Base-by-base conservation (phyloP, 2,329 filamentous ascomycete genomes). In the Neonectria sp. region DNA sequence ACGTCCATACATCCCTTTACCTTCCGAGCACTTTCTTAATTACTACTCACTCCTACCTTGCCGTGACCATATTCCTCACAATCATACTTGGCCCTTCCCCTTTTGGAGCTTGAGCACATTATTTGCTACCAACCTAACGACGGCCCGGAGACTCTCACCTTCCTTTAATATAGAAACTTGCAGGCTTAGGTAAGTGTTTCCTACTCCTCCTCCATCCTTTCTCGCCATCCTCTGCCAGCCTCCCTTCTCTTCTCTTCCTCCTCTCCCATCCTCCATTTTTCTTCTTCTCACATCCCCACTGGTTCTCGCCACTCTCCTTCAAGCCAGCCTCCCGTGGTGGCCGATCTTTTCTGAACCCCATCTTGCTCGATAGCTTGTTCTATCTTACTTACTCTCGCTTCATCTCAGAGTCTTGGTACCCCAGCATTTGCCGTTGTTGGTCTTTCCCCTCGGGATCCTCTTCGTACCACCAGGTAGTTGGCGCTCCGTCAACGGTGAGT, bases 321-420 rank as follows among this genome's bases (percentile, higher is more conserved):
- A 69, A 66, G 51, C 68, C 68, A 72, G 68, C 65, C 68, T 59
- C 60, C 60, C 62, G 78, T 77, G 67, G 73, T 68, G 60, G 68
- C 73, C 68, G 67, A 77, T 77, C 76, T 78, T 76, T 78, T 77
- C 76, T 72, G 72, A 75, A 74, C 78, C 80, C 79, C 84, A 85
- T 85, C 83, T 89, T 88, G 87, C 85, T 87, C 80, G 83, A 85
- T 88, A 88, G 84, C 85, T 87, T 81, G 84, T 84, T 85, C 85
- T 84, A 87, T 88, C 84, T 86, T 86, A 85, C 83, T 86, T 85
- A 85, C 82, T 82, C 84, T 88, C 85, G 83, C 86, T 89, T 86
- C 83, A 84, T 84, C 78, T 81, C 82, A 82, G 79, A 80, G 80
- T 81, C 83, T 84, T 87, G 86, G 85, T 84, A 84, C 80, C 60